Evolutionary conservation across 2,329 filamentous ascomycete genomes (phyloP), one percentile per base, ranked within the genome.

Genomic region (Aschersonia sp.): DNA sequence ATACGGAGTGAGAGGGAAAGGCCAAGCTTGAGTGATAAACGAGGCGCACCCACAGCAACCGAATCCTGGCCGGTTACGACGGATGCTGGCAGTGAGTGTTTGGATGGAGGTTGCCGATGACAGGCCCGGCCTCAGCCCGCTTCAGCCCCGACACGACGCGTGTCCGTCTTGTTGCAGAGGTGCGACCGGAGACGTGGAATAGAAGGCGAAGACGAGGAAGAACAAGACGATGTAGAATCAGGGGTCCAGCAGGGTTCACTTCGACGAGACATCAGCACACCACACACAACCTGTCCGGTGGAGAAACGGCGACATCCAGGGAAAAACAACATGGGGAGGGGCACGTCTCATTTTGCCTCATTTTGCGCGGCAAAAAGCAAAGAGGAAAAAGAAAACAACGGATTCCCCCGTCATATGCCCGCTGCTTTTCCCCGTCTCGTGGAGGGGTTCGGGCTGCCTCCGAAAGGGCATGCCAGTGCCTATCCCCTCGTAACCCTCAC

Each of bases 31-130:
- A 37, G 12, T 41, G 37, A 35, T 40, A 46, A 29, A 12, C 30
- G 45, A 32, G 37, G 30, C 30, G 14, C 45, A 44, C 45, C 46
- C 32, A 14, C 32, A 44, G 42, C 46, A 44, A 39, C 45, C 45
- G 41, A 30, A 35, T 2, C 41, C 45, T n/a, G 45, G 42, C 31
- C n/a, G 45, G 44, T 49, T 47, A 47, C 48, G 48, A 47, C 45
- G 30, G 43, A 37, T 8, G 32, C 32, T 37, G 32, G 32, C 32
- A 37, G 32, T 37, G 32, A n/a, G n/a, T n/a, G n/a, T 37, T 37
- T 37, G 32, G 39, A 41, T 44, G 41, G 14, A 40, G 32, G 6
- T 12, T 14, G 14, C 31, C 43, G 32, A 32, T 41, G 46, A 41
- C 46, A 40, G 39, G 32, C 10, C 41, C n/a, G 35, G 32, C 14